phyloP scores from a whole-genome alignment of 2,329 filamentous ascomycete species.

The Calonectria multiphialidica region DNA sequence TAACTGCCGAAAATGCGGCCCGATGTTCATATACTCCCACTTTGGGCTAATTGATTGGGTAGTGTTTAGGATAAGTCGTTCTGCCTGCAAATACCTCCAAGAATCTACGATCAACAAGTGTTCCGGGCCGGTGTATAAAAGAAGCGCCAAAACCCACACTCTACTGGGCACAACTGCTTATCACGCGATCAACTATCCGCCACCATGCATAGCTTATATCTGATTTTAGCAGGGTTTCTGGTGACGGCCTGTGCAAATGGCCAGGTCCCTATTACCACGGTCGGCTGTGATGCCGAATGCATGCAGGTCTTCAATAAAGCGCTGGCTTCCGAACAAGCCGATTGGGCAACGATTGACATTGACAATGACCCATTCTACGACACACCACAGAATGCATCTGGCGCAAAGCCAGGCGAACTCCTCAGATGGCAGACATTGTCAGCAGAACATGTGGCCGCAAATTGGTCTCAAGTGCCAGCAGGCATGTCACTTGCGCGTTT shows the following conservation, averaged over 20 bases:
- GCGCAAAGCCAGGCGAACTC: not conserved
- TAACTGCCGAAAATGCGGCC: no score
- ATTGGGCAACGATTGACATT: not conserved
- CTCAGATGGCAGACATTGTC: not conserved
- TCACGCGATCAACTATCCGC: not conserved
- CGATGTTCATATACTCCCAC: no score
- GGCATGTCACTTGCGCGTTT: not conserved
- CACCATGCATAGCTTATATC: not conserved
- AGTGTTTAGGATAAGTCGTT: no score
- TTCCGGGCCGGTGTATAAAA: no score
- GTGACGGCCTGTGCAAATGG: not conserved
- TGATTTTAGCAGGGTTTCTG: not conserved
- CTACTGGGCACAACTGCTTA: no score
- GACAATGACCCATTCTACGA: not conserved
- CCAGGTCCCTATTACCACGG: not conserved
- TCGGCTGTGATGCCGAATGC: not conserved
- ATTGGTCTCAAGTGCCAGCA: not conserved
- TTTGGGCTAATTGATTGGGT: no score
- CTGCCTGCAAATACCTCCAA: no score
- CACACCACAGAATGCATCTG: not conserved
- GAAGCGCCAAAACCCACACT: no score
- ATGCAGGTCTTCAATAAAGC: not conserved
- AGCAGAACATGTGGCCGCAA: not conserved
- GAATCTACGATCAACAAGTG: no score
- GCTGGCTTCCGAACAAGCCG: not conserved